Evolutionary conservation across 345 rosid genomes (phyloP).

Genomic region (Cardamine chenopodiifolia): DNA sequence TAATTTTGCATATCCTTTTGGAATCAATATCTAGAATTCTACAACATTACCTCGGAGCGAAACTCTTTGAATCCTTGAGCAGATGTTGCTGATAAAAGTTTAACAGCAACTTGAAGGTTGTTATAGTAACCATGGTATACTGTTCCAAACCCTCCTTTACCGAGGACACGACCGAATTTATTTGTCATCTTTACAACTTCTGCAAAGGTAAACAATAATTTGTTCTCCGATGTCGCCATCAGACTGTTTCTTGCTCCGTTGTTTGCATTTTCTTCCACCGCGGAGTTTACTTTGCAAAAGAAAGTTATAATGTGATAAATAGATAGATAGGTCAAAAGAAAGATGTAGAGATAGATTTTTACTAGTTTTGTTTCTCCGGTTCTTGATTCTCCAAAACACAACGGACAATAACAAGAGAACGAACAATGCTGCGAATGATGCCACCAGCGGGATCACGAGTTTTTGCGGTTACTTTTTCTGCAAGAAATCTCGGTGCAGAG

Average conservation of each 20-base stretch:
- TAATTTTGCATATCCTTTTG: not conserved
- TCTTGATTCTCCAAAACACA: constrained; percentile 28
- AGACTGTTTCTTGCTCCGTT: not conserved
- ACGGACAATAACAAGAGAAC: constrained; percentile 13
- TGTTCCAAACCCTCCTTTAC: constrained; percentile 68
- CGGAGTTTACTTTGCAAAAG: constrained; percentile 17
- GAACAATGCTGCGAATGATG: constrained; percentile 29
- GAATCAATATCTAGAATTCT: not conserved
- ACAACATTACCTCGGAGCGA: constrained; percentile 52
- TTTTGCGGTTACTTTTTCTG: constrained; percentile 16
- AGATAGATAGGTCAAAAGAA: not conserved
- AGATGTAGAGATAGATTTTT: not conserved
- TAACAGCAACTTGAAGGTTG: constrained; percentile 53
- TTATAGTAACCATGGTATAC: constrained; percentile 54
- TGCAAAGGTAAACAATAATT: constrained; percentile 30
- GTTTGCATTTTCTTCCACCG: constrained; percentile 27
- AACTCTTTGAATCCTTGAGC: constrained; percentile 53
- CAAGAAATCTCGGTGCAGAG: constrained; percentile 29
- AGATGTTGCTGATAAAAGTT: constrained; percentile 55
- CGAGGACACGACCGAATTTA: constrained; percentile 48
- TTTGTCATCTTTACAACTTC: constrained; percentile 51
- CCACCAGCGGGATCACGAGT: constrained; percentile 29
- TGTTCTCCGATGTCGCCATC: constrained; percentile 17
- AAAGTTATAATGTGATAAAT: not conserved
- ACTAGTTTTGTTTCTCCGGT: constrained; percentile 33